A percentile compares a stretch with the other conserved stretches of the same genome.
These are phyloP conservation scores for Rhodosporidiobolus sp. DNA, from an alignment of 768 basidiomycete species.

Conservation along the genomic window DNA sequence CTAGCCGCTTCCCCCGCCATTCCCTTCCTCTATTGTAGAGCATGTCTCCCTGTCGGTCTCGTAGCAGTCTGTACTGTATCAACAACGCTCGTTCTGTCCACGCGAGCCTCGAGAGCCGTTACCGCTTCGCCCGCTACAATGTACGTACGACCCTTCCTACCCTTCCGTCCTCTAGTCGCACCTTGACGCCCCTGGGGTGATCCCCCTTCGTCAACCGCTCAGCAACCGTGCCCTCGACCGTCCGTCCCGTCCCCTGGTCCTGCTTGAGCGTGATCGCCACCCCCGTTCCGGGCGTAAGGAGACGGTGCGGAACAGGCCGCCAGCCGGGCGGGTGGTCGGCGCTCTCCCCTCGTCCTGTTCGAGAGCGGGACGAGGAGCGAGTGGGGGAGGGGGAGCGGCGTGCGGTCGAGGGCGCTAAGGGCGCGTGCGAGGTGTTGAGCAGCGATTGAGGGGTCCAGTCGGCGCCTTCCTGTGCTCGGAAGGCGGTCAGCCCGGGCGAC, in stretches of 20 bases:
- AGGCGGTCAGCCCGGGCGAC: background rate
- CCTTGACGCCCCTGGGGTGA: slow-evolving; percentile 38
- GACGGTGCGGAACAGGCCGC: slow-evolving; percentile 5
- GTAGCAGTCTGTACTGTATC: background rate
- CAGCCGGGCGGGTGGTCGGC: slow-evolving; percentile 15
- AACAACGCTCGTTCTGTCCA: background rate
- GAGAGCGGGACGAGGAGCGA: background rate
- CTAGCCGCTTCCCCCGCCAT: background rate
- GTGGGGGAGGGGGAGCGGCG: background rate
- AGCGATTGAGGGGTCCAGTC: slow-evolving; percentile 26
- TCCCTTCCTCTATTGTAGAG: background rate
- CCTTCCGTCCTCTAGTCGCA: slow-evolving; percentile 24
- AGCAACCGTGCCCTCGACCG: slow-evolving; percentile 22
- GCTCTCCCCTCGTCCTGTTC: background rate
- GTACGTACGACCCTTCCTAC: slow-evolving; percentile 31
- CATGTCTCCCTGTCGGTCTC: background rate
- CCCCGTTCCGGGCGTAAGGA: background rate
- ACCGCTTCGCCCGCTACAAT: background rate
- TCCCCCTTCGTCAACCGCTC: slow-evolving; percentile 34
- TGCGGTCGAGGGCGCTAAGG: background rate
- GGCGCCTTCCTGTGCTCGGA: slow-evolving; percentile 19
- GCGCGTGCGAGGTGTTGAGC: background rate
- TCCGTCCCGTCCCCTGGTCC: slow-evolving; percentile 31
- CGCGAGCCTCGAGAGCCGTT: background rate
- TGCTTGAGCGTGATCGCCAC: slow-evolving; percentile 32